phyloP scores from a whole-genome alignment of 345 rosid genomes.

The Eucalyptus pauciflora region DNA sequence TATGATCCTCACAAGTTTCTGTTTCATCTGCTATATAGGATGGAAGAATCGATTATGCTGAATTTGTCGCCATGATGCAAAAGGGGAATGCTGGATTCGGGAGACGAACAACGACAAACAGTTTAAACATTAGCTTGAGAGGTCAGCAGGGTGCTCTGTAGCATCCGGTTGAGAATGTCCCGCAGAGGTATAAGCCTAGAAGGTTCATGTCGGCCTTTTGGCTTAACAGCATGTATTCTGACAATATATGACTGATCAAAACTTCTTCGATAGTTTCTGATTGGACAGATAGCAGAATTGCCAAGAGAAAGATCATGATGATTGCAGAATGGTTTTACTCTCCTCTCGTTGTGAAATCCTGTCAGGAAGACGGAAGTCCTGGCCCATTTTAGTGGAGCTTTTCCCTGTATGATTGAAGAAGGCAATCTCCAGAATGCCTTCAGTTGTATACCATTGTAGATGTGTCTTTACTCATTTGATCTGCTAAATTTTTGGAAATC shows the following conservation, averaged over 20 bases:
- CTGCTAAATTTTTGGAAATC: not conserved
- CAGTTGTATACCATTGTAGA: not conserved
- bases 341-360: not conserved
- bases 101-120: slow-evolving; percentile 90
- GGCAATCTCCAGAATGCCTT: not conserved
- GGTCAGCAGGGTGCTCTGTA: slow-evolving; percentile 38
- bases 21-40: slow-evolving; percentile 27
- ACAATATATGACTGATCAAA: not conserved
- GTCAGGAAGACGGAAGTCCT: not conserved
- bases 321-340: not conserved
- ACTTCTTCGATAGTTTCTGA: not conserved
- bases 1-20: not conserved
- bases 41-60: slow-evolving; percentile 89
- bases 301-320: not conserved
- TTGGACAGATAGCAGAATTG: not conserved
- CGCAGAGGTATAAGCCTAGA: slow-evolving; percentile 13
- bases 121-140: slow-evolving; percentile 86
- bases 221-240: not conserved
- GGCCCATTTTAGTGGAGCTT: not conserved
- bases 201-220: not conserved
- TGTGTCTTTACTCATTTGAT: not conserved
- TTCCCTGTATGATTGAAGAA: not conserved
- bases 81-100: slow-evolving; percentile 91
- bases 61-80: slow-evolving; percentile 99
- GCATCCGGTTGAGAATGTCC: not conserved